These are phyloP conservation scores for Apiosordaria backusii DNA, from an alignment of 495 filamentous ascomycete species.

Conservation along the genomic window DNA sequence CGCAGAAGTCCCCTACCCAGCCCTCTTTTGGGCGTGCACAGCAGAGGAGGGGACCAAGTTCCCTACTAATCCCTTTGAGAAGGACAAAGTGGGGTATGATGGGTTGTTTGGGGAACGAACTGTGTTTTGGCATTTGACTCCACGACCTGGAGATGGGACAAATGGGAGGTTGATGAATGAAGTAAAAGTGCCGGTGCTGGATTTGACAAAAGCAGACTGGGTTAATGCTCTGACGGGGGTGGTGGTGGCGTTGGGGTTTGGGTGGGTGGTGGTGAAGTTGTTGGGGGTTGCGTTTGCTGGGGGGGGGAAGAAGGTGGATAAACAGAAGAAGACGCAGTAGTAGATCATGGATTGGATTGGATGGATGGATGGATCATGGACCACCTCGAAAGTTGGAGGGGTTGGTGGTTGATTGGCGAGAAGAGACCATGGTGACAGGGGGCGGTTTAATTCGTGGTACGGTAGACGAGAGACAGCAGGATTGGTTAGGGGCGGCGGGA, in stretches of 20 bases:
- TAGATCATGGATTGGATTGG: conserved; percentile 11
- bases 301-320: conserved; percentile 23
- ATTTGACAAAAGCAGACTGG: conserved; percentile 52
- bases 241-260: conserved; percentile 66
- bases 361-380: neutral
- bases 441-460: too few relatives aligned
- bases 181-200: conserved; percentile 73
- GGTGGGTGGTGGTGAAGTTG: conserved; percentile 71
- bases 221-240: conserved; percentile 70
- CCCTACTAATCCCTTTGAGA: conserved; percentile 79
- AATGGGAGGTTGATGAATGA: conserved; percentile 50
- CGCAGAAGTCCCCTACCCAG: conserved; percentile 63
- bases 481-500: too few relatives aligned
- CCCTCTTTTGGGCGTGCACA: conserved; percentile 90
- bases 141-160: conserved; percentile 40
- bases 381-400: too few relatives aligned
- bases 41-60: conserved; percentile 71
- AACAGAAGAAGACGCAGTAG: conserved; percentile 41
- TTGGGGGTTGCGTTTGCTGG: conserved; percentile 37
- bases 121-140: conserved; percentile 81
- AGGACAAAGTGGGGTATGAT: conserved; percentile 80
- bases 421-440: too few relatives aligned
- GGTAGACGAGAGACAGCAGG: too few relatives aligned
- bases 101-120: conserved; percentile 74
- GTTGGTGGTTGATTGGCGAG: too few relatives aligned